Conservation (phyloP, 345 rosid genomes). For the Rhizophora apiculata region DNA sequence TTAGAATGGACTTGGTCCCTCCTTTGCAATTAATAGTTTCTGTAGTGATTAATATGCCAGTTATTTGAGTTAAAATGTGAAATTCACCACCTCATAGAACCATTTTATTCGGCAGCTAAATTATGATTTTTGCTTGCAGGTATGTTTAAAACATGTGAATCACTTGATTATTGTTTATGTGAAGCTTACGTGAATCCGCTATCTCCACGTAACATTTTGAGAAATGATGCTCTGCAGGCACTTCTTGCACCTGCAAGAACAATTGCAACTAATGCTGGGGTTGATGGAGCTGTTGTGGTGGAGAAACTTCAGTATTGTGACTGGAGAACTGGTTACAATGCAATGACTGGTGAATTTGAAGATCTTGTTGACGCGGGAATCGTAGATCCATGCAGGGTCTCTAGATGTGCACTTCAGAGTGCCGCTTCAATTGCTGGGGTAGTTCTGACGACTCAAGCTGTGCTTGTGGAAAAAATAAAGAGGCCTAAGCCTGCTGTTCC, state of each 20-base stretch:
- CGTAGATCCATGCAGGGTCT: constrained; percentile 71
- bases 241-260: constrained; percentile 70
- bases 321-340: constrained; percentile 79
- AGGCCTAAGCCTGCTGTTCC: constrained; percentile 58
- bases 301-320: constrained; percentile 54
- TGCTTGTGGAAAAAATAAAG: constrained; percentile 63
- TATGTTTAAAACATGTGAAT: no score
- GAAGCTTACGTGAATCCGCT: no score
- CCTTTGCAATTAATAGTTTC: no score
- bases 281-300: constrained; percentile 69
- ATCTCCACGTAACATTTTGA: not conserved
- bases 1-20: no score
- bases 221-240: constrained; percentile 44
- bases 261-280: constrained; percentile 77
- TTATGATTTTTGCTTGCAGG: no score
- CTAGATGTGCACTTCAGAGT: constrained; percentile 73
- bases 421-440: constrained; percentile 81
- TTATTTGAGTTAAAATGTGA: no score
- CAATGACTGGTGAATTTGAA: constrained; percentile 64
- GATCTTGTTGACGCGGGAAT: constrained; percentile 74
- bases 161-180: no score
- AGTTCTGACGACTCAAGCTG: constrained; percentile 82
- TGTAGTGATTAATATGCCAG: no score
- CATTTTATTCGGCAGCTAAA: no score
- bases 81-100: no score